Evolutionary conservation across 1,139 yeast genomes (phyloP), one percentile per base, ranked within the genome.

Genomic region (Candida sp.): DNA sequence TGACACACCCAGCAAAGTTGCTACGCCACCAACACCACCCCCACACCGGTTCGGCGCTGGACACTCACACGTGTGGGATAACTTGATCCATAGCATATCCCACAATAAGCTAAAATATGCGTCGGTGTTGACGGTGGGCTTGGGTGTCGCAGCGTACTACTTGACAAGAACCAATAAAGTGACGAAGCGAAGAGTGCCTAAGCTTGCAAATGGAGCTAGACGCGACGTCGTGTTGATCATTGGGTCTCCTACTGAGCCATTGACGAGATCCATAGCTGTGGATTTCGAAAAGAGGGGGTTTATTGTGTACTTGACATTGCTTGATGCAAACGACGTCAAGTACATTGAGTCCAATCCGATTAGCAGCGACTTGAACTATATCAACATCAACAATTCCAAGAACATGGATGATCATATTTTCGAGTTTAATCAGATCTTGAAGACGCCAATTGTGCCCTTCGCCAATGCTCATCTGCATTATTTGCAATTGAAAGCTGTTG

Each of bases 271-370:
- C 46, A 73, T 90, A 35, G 90, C 92, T 0, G 77, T 83, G 50
- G 96, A 90, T 62, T 77, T 90, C 58, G 92, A 88, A 56, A 81
- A 81, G 47, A 73, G 96, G 50, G 96, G 97, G 1, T 88, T 88
- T 62, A 86, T 90, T 32, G 92, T 90, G 3, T 90, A 87, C 66
- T 75, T 90, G 58, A 86, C 96, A 1, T 84, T 90, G 3, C 70
- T 85, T 9, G 86, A 87, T 53, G 84, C 82, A 8, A 81, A 79
- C 46, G 96, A 89, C 58, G 76, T 80, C 49, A 80, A 76, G 54
- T 78, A 84, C 51, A 80, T 90, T 44, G 81, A 79, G 55, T 75
- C 80, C 46, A 83, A 85, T 80, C 66, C 83, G 73, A 63, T 84
- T 77, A 59, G 80, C 70, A 70, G 80, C 72, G 66, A 75, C 75